Evolutionary conservation across 352 stramenopile genomes (phyloP).

Genomic region (Phytopythium ostracodes): DNA sequence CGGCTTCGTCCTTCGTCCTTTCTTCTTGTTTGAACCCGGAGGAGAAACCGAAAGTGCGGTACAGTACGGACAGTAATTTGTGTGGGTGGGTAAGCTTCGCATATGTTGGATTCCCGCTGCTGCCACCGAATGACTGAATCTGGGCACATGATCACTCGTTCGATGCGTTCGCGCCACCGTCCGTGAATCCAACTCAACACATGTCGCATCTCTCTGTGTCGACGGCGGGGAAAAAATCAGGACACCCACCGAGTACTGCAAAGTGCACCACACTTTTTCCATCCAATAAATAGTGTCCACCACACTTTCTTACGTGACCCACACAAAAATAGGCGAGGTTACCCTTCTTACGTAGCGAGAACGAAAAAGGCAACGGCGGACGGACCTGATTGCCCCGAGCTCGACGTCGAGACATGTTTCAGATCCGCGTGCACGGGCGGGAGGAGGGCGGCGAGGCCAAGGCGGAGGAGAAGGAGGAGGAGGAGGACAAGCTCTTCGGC

Average conservation of each 20-base stretch:
- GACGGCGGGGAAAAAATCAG: too few species aligned
- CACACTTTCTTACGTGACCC: too few species aligned
- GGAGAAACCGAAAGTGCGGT: background rate
- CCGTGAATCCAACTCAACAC: background rate
- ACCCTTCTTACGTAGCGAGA: background rate
- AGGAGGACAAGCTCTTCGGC: slow-evolving; percentile 23
- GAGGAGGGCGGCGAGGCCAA: slow-evolving; percentile 5
- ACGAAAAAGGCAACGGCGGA: background rate
- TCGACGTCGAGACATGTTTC: slow-evolving; percentile 47
- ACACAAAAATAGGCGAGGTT: background rate
- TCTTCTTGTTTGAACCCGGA: background rate
- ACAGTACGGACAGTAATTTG: background rate
- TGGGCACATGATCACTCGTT: too few species aligned
- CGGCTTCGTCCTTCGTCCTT: background rate
- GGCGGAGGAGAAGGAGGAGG: slow-evolving; percentile 24
- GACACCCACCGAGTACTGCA: too few species aligned
- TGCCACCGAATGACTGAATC: background rate
- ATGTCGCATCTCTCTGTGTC: too few species aligned
- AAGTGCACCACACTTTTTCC: too few species aligned
- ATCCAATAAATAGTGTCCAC: too few species aligned
- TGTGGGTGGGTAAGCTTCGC: background rate
- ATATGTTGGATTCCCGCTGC: background rate
- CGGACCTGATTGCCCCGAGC: background rate
- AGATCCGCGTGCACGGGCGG: slow-evolving; percentile 72
- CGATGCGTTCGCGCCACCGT: too few species aligned